phyloP scores from a whole-genome alignment of 257 asterid genomes.

The Forsythia suspensa region DNA sequence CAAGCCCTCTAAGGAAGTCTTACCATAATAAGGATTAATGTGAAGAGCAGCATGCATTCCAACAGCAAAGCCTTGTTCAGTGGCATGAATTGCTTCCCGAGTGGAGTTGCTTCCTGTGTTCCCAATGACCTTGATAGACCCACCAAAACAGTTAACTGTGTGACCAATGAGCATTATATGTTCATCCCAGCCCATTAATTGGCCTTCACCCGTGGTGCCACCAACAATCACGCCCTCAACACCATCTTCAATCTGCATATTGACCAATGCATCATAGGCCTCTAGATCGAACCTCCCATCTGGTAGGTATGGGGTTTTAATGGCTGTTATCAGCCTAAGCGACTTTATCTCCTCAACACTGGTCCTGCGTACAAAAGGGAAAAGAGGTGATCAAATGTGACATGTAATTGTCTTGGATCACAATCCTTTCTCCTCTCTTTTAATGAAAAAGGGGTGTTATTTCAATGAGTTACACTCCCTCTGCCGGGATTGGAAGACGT shows the following conservation, averaged over 20 bases:
- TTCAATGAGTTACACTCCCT: not conserved
- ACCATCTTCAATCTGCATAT: constrained; percentile 74
- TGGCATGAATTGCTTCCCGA: constrained; percentile 84
- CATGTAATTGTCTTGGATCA: constrained; percentile 3
- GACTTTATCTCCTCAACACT: constrained; percentile 71
- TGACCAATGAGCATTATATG: constrained; percentile 92
- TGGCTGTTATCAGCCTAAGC: constrained; percentile 72
- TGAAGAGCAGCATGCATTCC: constrained; percentile 97
- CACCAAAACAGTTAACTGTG: constrained; percentile 85
- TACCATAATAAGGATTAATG: constrained; percentile 89
- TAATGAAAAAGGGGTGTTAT: not conserved
- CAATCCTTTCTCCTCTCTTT: not conserved
- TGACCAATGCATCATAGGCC: constrained; percentile 70
- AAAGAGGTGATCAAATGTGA: not conserved
- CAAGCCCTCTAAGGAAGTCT: constrained; percentile 76
- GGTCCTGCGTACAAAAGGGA: constrained; percentile 50
- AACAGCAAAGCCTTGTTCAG: constrained; percentile 92
- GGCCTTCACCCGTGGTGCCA: constrained; percentile 96
- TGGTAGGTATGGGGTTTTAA: constrained; percentile 83
- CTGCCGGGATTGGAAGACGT: not conserved
- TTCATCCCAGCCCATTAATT: constrained; percentile 90
- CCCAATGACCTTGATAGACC: constrained; percentile 78
- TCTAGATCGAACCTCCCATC: constrained; percentile 89
- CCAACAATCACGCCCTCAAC: constrained; percentile 85
- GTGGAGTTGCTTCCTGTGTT: constrained; percentile 95